phyloP scores from a whole-genome alignment of 2,329 filamentous ascomycete genomes.

The Aspergillus cejpii region DNA sequence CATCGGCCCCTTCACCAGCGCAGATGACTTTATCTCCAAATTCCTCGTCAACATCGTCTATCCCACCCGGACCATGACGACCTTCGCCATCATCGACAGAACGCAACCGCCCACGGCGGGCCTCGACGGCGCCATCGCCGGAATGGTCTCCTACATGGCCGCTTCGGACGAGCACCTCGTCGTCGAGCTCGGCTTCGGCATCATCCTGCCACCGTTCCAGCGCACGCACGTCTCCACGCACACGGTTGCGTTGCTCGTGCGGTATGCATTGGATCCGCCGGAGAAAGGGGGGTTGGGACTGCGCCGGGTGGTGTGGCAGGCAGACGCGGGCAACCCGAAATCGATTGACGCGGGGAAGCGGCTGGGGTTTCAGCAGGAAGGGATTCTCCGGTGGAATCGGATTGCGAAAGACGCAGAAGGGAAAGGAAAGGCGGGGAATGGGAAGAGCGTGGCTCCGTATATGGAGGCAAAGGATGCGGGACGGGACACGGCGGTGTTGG shows the following conservation, averaged over 20 bases:
- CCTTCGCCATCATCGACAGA: not conserved
- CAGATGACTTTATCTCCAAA: not conserved
- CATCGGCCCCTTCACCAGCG: not conserved
- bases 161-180: no score
- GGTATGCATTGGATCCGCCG: not conserved
- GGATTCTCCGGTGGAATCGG: conserved; percentile 27
- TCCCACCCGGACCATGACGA: not conserved
- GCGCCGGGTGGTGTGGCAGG: conserved; percentile 30
- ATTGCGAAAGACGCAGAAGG: no score
- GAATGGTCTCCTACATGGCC: not conserved
- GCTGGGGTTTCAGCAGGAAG: conserved; percentile 33
- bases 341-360: conserved; percentile 27
- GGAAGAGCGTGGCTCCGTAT: no score
- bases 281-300: not conserved
- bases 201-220: conserved; percentile 30
- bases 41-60: not conserved
- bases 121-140: not conserved
- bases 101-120: not conserved
- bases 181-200: conserved; percentile 7
- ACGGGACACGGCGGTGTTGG: no score
- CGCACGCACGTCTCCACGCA: conserved; percentile 34
- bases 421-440: no score
- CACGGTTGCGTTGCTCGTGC: not conserved
- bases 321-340: conserved; percentile 8
- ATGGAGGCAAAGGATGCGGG: no score